Evolutionary conservation across 1,139 yeast genomes (phyloP).

Genomic region (Saccharomyces hybrid): DNA sequence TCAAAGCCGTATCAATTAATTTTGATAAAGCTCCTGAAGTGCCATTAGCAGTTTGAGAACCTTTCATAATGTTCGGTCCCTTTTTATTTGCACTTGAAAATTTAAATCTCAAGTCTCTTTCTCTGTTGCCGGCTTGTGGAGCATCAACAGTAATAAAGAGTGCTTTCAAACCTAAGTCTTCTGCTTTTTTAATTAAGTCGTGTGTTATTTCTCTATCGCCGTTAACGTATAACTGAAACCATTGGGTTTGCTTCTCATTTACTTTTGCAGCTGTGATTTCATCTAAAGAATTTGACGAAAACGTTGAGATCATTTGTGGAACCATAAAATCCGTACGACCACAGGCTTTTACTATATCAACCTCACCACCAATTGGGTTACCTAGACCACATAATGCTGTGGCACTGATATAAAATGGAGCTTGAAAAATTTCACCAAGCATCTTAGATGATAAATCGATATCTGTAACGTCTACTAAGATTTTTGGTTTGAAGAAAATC

Average conservation of each 20-base stretch:
- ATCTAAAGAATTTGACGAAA: conserved; percentile 67
- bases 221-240: conserved; percentile 89
- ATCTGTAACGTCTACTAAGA: conserved; percentile 53
- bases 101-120: conserved; percentile 50
- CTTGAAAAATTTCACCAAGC: conserved; percentile 37
- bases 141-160: conserved; percentile 88
- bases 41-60: conserved; percentile 48
- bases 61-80: conserved; percentile 26
- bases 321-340: conserved; percentile 47
- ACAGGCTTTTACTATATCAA: conserved; percentile 66
- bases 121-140: conserved; percentile 90
- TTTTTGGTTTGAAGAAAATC: conserved; percentile 73
- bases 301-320: conserved; percentile 75
- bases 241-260: conserved; percentile 46
- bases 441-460: conserved; percentile 50
- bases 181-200: conserved; percentile 61
- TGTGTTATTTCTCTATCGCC: conserved; percentile 56
- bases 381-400: conserved; percentile 79
- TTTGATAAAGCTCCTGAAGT: conserved; percentile 81
- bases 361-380: conserved; percentile 68
- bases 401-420: conserved; percentile 74
- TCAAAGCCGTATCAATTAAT: conserved; percentile 71
- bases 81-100: conserved; percentile 41
- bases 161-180: conserved; percentile 66
- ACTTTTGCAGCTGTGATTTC: conserved; percentile 59